Conservation (phyloP, 2,329 filamentous ascomycete genomes). For the Alternaria burnsii region DNA sequence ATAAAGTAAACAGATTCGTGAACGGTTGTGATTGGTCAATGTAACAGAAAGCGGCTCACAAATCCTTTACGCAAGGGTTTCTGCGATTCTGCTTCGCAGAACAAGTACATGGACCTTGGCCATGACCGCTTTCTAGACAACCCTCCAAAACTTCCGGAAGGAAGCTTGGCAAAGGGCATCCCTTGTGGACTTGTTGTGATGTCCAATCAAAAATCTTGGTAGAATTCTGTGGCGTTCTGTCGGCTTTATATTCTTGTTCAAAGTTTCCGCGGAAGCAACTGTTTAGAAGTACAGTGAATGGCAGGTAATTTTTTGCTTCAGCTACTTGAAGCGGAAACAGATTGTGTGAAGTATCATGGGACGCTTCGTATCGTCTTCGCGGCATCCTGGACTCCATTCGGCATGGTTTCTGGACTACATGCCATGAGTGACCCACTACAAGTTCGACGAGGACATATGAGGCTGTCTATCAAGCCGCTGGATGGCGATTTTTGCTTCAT, state of each 20-base stretch:
- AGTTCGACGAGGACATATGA: neutral
- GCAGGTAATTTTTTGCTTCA: neutral
- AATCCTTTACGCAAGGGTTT: neutral
- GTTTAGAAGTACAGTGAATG: neutral
- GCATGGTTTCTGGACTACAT: neutral
- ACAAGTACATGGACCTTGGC: neutral
- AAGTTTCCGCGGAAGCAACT: neutral
- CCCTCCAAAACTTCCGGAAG: neutral
- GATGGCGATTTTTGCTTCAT: neutral
- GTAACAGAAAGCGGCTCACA: neutral
- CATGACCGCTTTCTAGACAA: too few relatives aligned
- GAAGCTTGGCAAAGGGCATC: neutral
- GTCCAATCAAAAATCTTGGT: neutral
- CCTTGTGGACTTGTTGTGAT: neutral
- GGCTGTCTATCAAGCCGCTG: neutral
- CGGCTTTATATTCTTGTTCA: accelerated
- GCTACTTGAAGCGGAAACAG: neutral
- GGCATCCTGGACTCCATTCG: neutral
- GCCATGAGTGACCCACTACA: neutral
- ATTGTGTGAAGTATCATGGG: neutral
- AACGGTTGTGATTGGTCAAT: neutral
- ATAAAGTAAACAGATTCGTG: neutral
- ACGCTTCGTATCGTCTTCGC: neutral
- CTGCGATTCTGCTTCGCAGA: neutral
- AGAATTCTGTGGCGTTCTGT: neutral